Evolutionary conservation across 257 asterid genomes (phyloP), one percentile per base, ranked within the genome.

Genomic region (Fraxinus excelsior): DNA sequence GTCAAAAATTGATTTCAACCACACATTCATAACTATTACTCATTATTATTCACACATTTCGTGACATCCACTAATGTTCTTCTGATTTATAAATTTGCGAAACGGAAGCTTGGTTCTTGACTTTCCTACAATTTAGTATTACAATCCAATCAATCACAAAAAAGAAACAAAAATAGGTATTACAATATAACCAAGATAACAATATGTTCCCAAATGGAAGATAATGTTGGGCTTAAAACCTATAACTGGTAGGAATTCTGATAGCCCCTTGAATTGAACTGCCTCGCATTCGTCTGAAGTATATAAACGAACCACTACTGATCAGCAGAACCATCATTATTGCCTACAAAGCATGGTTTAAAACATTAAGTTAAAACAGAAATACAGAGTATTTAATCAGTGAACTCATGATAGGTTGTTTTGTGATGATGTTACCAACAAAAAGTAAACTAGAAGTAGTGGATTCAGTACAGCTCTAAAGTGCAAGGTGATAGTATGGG

Each of bases 261-360:
- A 86, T 84, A 71, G 88, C 87, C 29, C 82, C 90, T 42, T 84
- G 92, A 31, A 86, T 86, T 26, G 95, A 86, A 82, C 79, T 77
- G 21, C 83, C 72, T 81, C 93, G 88, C 83, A 80, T 90, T 78
- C 88, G 85, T 84, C 88, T 90, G 83, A 81, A 84, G 88, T 85
- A 91, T 68, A 95, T 89, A 71, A 91, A 87, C 0, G 98, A 91
- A 79, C 99, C 96, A 73, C 99, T 91, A 73, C 90, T 65, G 53
- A 92, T 53, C 80, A 92, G 88, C 87, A 90, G 84, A 46, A 85
- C 91, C 80, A 90, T 2, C 89, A 91, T 92, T 70, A 92, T 77
- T 70, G 81, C 90, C 99, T 95, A 82, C 76, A 82, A 0, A 26
- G 46, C 67, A 56, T 25, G 53, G 65, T 28, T 66, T 51, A 7